Evolutionary conservation across 148 eudicot species (phyloP).

Genomic region (Arctostaphylos glauca): DNA sequence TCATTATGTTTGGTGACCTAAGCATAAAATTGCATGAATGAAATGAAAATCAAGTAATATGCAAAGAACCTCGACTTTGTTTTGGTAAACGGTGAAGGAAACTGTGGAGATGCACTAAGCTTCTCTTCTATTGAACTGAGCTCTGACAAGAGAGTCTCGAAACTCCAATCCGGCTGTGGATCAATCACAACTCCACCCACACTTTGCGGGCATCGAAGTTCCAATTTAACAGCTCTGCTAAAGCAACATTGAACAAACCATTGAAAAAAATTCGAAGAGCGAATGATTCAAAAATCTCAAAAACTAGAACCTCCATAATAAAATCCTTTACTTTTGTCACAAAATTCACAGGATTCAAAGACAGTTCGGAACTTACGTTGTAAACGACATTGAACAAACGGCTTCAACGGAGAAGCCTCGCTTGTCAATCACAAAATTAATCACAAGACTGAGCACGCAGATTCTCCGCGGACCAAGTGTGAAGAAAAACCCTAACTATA

Average conservation of each 20-base stretch:
- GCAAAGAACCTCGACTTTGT: constrained; percentile 32
- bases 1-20: too few relatives aligned
- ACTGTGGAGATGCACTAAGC: constrained; percentile 30
- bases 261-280: not conserved
- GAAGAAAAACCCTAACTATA: not conserved
- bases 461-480: not conserved
- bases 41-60: not conserved
- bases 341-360: not conserved
- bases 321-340: not conserved
- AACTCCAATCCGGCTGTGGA: constrained; percentile 84
- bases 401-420: not conserved
- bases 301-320: not conserved
- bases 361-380: not conserved
- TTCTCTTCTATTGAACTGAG: constrained; percentile 52
- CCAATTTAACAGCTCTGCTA: constrained; percentile 56
- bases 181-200: constrained; percentile 55
- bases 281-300: not conserved
- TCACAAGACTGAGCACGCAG: not conserved
- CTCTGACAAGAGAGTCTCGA: constrained; percentile 57
- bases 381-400: not conserved
- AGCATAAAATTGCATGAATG: not conserved
- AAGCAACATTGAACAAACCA: not conserved
- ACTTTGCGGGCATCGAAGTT: constrained; percentile 33
- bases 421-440: not conserved
- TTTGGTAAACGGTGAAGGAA: constrained; percentile 45